Conservation (phyloP, 2,329 filamentous ascomycete genomes). For the Botryotinia calthae region DNA sequence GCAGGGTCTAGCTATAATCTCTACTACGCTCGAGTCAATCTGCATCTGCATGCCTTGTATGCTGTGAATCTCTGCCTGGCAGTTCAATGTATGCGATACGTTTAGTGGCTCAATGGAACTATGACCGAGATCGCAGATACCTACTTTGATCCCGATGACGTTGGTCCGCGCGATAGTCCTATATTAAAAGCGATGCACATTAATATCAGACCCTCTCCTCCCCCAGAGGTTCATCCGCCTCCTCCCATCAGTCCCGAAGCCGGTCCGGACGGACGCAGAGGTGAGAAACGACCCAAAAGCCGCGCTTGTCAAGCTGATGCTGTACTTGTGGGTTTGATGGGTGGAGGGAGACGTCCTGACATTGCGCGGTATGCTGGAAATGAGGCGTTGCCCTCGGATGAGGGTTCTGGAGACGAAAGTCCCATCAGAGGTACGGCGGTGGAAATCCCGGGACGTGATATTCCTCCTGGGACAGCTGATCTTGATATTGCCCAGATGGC, state of each 20-base stretch:
- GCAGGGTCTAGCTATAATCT: neutral
- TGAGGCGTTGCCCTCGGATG: constrained; percentile 49
- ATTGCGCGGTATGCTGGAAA: constrained; percentile 58
- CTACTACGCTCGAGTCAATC: neutral
- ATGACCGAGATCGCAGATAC: constrained; percentile 18
- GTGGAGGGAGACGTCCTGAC: constrained; percentile 61
- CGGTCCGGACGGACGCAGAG: constrained; percentile 36
- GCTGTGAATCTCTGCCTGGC: constrained; percentile 27
- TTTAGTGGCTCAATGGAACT: constrained; percentile 20
- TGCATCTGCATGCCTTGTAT: constrained; percentile 25
- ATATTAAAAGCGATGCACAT: constrained; percentile 44
- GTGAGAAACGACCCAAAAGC: constrained; percentile 24
- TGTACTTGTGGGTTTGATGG: constrained; percentile 65
- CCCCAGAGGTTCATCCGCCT: constrained; percentile 48
- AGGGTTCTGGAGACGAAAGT: constrained; percentile 43
- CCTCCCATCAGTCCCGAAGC: constrained; percentile 46
- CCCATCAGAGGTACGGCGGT: constrained; percentile 26
- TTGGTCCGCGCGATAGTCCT: constrained; percentile 44
- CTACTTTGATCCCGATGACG: constrained; percentile 50
- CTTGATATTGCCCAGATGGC: constrained; percentile 16
- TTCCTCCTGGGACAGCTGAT: constrained; percentile 24
- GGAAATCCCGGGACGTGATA: constrained; percentile 33
- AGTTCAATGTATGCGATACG: constrained; percentile 18
- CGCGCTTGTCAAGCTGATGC: constrained; percentile 58
- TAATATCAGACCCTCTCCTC: constrained; percentile 51